A percentile compares a stretch with the other conserved stretches of the same genome.
Evolutionary conservation across 805 yeast species (phyloP).

Genomic region (Myxozyma monticola): DNA sequence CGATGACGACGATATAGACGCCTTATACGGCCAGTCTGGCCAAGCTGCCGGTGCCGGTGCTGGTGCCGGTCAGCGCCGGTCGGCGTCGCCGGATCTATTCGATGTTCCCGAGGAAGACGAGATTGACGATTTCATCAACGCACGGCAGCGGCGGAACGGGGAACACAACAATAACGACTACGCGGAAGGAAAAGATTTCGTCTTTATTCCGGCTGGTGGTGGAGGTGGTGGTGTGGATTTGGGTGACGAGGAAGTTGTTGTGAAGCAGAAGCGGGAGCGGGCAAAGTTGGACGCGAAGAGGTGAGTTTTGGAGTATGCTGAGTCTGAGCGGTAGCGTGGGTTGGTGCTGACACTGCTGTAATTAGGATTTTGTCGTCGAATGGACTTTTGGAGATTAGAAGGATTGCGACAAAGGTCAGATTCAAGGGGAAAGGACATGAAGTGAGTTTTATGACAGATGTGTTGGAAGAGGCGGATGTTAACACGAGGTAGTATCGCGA

Average conservation of each 20-base stretch:
- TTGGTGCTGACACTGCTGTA: neutral
- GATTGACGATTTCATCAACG: too few species aligned
- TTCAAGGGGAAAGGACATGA: constrained; percentile 49
- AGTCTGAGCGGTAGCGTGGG: neutral
- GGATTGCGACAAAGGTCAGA: constrained; percentile 32
- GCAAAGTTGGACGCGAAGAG: constrained; percentile 48
- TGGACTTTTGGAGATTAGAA: constrained; percentile 57
- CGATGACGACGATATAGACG: too few species aligned
- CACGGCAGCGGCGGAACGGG: too few species aligned
- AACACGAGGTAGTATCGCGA: constrained; percentile 42
- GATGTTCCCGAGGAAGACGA: too few species aligned
- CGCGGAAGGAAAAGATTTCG: neutral
- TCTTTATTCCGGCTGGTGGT: too few species aligned
- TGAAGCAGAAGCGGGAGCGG: constrained; percentile 38
- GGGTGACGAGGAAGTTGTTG: constrained; percentile 38
- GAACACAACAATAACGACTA: neutral
- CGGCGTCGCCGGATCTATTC: neutral
- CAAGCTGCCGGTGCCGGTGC: neutral
- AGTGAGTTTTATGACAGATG: constrained; percentile 7
- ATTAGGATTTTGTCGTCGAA: constrained; percentile 48
- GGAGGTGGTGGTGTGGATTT: too few species aligned
- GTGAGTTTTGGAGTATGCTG: neutral
- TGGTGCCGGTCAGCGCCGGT: neutral
- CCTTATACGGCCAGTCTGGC: too few species aligned
- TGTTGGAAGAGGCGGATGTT: neutral